Conservation (phyloP, 345 rosid genomes). For the Arabidopsis thaliana region DNA sequence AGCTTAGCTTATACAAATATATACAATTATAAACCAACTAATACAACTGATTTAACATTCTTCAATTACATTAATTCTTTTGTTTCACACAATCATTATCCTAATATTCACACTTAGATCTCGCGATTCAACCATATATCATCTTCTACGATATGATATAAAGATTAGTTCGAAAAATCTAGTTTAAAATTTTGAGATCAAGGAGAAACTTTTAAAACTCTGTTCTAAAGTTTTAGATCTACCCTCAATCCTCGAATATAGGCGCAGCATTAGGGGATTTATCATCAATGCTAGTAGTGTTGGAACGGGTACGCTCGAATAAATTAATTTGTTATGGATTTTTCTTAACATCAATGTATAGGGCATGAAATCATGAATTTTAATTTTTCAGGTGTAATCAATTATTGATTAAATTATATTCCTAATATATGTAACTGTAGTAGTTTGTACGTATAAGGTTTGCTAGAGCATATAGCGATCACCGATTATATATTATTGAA, state of each 20-base stretch:
- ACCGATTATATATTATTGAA: constrained; percentile 9
- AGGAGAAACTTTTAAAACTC: background rate
- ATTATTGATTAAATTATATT: background rate
- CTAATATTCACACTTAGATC: constrained; percentile 12
- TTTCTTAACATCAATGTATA: too few relatives aligned
- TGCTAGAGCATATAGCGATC: constrained; percentile 29
- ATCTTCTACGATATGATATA: constrained; percentile 1
- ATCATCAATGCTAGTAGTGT: constrained; percentile 22
- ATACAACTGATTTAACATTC: constrained; percentile 18
- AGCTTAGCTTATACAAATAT: constrained; percentile 38
- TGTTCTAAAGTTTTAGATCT: constrained; percentile 3
- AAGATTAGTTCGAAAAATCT: background rate
- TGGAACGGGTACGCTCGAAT: constrained; percentile 18
- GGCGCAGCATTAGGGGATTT: constrained; percentile 43
- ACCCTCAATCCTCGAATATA: constrained; percentile 41
- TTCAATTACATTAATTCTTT: background rate
- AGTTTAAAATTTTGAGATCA: background rate
- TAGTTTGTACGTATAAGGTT: constrained; percentile 22
- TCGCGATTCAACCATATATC: constrained; percentile 7
- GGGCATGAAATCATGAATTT: background rate
- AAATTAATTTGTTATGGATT: background rate
- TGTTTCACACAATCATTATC: background rate
- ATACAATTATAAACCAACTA: constrained; percentile 40
- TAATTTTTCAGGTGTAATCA: constrained; percentile 29
- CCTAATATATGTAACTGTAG: constrained; percentile 24